Percentiles rank a stretch among this genome's conserved stretches.
Evolutionary conservation across 1,284 basidiomycete species (phyloP).

Genomic region (Austroboletus novae-zelandiae): DNA sequence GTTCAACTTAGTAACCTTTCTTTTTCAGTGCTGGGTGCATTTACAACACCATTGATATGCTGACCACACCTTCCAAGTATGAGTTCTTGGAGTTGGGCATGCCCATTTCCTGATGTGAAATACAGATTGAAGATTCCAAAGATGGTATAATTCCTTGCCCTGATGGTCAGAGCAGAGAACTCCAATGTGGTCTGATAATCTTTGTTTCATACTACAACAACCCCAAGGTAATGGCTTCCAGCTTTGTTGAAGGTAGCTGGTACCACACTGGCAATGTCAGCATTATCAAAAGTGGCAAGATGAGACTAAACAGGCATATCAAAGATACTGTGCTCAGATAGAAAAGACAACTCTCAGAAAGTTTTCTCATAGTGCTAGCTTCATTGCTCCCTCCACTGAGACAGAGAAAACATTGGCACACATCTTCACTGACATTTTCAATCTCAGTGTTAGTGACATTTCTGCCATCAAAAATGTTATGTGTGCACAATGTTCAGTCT

Average conservation of each 20-base stretch:
- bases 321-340: conserved; percentile 40
- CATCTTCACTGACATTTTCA: conserved; percentile 30
- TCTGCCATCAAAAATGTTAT: no score
- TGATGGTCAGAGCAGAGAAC: no score
- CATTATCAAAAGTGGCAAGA: conserved; percentile 36
- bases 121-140: conserved; percentile 34
- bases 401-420: conserved; percentile 29
- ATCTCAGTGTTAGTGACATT: conserved; percentile 29
- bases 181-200: no score
- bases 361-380: conserved; percentile 25
- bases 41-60: conserved; percentile 31
- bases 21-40: conserved; percentile 36
- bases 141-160: conserved; percentile 28
- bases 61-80: conserved; percentile 5
- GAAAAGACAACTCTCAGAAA: conserved; percentile 35
- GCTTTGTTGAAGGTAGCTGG: conserved; percentile 42
- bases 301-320: conserved; percentile 42
- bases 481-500: no score
- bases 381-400: conserved; percentile 26
- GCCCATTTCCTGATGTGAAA: conserved; percentile 23
- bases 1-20: not conserved
- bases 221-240: no score
- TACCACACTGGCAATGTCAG: conserved; percentile 44
- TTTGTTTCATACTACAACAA: no score
- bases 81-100: no score